These are phyloP conservation scores for Pharnaceum exiguum DNA, from an alignment of 148 eudicot genomes.

Conservation along the genomic window DNA sequence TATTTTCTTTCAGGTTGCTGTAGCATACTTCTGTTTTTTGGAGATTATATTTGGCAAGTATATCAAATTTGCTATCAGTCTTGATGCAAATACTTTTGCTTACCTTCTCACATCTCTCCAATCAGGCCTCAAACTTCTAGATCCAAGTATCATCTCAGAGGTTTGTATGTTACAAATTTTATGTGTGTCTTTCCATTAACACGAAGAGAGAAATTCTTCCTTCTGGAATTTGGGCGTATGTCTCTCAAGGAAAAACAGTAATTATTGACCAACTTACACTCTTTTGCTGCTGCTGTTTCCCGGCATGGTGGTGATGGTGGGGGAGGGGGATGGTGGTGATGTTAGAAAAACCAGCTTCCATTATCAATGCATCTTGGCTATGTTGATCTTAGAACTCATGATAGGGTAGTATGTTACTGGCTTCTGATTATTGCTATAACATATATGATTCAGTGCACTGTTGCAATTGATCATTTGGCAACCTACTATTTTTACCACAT, in stretches of 20 bases:
- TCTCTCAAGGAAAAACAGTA: too few relatives aligned
- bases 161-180: conserved; percentile 23
- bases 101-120: conserved; percentile 72
- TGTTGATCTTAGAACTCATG: too few relatives aligned
- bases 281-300: too few relatives aligned
- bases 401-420: background rate
- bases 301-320: too few relatives aligned
- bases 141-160: conserved; percentile 58
- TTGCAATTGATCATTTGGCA: conserved; percentile 79
- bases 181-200: background rate
- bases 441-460: conserved; percentile 61
- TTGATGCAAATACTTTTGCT: conserved; percentile 63
- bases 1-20: conserved; percentile 53
- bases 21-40: conserved; percentile 72
- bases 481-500: conserved; percentile 75
- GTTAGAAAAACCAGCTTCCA: too few relatives aligned
- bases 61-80: conserved; percentile 52
- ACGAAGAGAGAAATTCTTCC: too few relatives aligned
- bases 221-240: too few relatives aligned
- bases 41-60: conserved; percentile 67
- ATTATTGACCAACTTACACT: too few relatives aligned
- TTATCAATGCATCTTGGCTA: too few relatives aligned
- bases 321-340: too few relatives aligned
- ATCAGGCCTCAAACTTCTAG: conserved; percentile 72
- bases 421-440: background rate